Evolutionary conservation across 2,329 filamentous ascomycete species (phyloP), one percentile per base, ranked within the genome.

Genomic region (Podosphaera fusca): DNA sequence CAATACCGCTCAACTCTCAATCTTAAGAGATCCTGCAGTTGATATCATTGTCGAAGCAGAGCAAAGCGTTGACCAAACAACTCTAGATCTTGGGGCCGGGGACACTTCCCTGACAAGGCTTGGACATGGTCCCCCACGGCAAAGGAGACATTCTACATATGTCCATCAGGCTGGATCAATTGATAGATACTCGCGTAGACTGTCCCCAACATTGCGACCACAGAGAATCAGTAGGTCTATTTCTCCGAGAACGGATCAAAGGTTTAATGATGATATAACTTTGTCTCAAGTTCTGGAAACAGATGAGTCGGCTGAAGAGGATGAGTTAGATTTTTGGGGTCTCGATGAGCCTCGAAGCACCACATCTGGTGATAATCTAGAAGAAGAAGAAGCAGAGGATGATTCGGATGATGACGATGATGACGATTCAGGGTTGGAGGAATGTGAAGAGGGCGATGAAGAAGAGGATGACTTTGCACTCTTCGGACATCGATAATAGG

Each of bases 1-100:
- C 64, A 85, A 85, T 64, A 85, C 82, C 0, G 78, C 76, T 14
- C 78, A 84, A 64, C 68, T 84, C 33, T 77, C 78, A 58, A 78
- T 84, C 45, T 70, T 80, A 35, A 77, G 78, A 30, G 67, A 66
- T 56, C 63, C 67, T 30, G 65, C 65, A 36, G 58, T 62, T 14
- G 63, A 64, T 49, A 59, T 61, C 47, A 63, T 64, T 40, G 62
- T 33, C 30, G 59, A 58, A 53, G 65, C 65, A 54, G 61, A 21
- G 12, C 58, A 49, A n/a, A 57, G 10, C 10, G 31, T 46, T 34
- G 35, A 30, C 47, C 57, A 59, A 31, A 45, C 61, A 35, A 29
- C 60, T 54, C 29, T 60, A 40, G 58, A 62, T 49, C 55, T 60
- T 45, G 47, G 56, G 36, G 57, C 51, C 38, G 55, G 59, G 47